Evolutionary conservation across 2,329 filamentous ascomycete species (phyloP).

Genomic region (Kalaharituber pfeilii): DNA sequence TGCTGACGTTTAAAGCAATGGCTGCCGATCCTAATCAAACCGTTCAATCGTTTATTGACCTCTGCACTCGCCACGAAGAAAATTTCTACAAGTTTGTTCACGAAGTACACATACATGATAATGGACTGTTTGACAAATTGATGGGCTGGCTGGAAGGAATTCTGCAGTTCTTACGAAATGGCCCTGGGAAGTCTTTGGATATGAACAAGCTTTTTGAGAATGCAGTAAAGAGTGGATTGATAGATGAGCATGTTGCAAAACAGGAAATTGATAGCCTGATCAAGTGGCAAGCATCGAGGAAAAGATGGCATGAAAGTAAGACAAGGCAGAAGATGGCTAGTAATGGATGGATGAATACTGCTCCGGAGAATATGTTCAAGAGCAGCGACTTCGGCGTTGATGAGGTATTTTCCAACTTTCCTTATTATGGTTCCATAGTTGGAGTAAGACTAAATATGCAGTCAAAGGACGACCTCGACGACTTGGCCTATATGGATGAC

Average conservation of each 20-base stretch:
- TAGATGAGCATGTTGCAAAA: slow-evolving; percentile 57
- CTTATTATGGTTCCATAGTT: slow-evolving; percentile 8
- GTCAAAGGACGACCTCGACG: slow-evolving; percentile 52
- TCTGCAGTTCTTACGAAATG: slow-evolving; percentile 75
- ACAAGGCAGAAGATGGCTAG: slow-evolving; percentile 98
- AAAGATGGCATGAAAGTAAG: slow-evolving; percentile 97
- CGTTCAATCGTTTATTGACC: slow-evolving; percentile 91
- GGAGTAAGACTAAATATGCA: slow-evolving; percentile 13
- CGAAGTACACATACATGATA: slow-evolving; percentile 91
- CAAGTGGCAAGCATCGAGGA: slow-evolving; percentile 82
- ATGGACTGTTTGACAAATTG: slow-evolving; percentile 84
- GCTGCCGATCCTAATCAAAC: slow-evolving; percentile 95
- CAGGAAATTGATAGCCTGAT: slow-evolving; percentile 73
- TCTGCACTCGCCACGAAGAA: slow-evolving; percentile 84
- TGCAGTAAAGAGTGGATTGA: slow-evolving; percentile 45
- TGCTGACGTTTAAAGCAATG: slow-evolving; percentile 40
- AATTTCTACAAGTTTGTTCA: slow-evolving; percentile 99
- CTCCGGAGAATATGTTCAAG: slow-evolving; percentile 46
- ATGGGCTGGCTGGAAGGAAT: slow-evolving; percentile 98
- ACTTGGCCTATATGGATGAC: slow-evolving; percentile 63
- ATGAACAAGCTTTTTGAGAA: slow-evolving; percentile 87
- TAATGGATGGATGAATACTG: slow-evolving; percentile 31
- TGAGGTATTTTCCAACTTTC: slow-evolving; percentile 35
- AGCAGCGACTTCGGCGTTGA: slow-evolving; percentile 81
- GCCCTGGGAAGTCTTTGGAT: slow-evolving; percentile 65